Evolutionary conservation across 305 asterid genomes (phyloP), one percentile per base, ranked within the genome.

Genomic region (Fraxinus sp.): DNA sequence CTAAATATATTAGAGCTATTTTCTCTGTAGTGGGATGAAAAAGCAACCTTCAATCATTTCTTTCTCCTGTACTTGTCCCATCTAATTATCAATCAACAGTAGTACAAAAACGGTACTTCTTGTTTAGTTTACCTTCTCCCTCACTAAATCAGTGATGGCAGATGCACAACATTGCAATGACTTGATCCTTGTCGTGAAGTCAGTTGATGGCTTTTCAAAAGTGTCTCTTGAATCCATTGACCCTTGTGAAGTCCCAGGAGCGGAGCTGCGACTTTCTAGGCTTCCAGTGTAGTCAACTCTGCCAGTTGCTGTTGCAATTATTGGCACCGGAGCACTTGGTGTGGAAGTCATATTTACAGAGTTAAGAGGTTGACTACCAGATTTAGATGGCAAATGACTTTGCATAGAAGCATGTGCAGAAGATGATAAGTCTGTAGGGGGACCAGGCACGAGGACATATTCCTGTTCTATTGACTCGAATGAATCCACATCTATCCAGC

Each of bases 401-500:
- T 86, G 85, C 85, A 83, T 91, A 86, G 93, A 88, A 83, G 87
- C 87, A 84, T 74, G 80, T 74, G 90, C 89, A 10, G 98, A 90
- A 87, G 92, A 85, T 72, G 91, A 92, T 55, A 88, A 83, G 75
- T 90, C 91, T 81, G 89, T 75, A 2, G 88, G 91, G 37, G 93
- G 97, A 62, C 94, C 93, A 46, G 93, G 85, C 62, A 95, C 98
- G 70, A 95, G 86, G 82, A 95, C 97, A 80, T 93, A 95, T 83
- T 91, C 98, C 90, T 89, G 91, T 84, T 85, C 98, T 64, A 92
- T 90, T 82, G 90, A 87, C 91, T 93, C 98, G 81, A 90, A 68
- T 1, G 94, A 92, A 85, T 92, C 96, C 82, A 83, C 64, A 22
- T 85, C 97, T 93, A 91, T 80, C 39, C 84, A 87, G 84, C 77